Conservation (phyloP, 2,329 filamentous ascomycete genomes). For the Albifimbria verrucaria region DNA sequence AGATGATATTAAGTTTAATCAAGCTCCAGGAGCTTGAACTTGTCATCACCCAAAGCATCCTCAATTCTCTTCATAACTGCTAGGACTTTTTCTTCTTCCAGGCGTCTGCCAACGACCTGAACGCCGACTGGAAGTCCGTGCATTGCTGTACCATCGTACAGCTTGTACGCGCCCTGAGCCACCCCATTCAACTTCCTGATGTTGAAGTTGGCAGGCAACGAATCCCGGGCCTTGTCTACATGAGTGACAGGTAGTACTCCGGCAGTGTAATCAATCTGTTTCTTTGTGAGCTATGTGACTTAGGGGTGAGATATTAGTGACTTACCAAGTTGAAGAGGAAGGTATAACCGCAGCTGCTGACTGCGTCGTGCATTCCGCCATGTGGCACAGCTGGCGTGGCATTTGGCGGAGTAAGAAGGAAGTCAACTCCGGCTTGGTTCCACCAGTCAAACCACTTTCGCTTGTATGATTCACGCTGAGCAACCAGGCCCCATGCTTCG, state of each 20-base stretch:
- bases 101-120: conserved; percentile 73
- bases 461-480: conserved; percentile 73
- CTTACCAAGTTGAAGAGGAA: conserved; percentile 85
- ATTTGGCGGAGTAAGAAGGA: conserved; percentile 81
- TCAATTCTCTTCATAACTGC: conserved; percentile 78
- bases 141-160: conserved; percentile 82
- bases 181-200: conserved; percentile 71
- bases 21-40: conserved; percentile 48
- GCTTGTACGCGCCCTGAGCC: conserved; percentile 77
- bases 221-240: conserved; percentile 68
- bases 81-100: conserved; percentile 87
- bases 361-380: conserved; percentile 78
- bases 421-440: conserved; percentile 69
- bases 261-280: conserved; percentile 75
- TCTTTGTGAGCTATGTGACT: conserved; percentile 4
- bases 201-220: conserved; percentile 59
- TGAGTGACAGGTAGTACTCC: conserved; percentile 84
- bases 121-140: conserved; percentile 83
- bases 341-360: conserved; percentile 87
- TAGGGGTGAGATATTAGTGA: conserved; percentile 5
- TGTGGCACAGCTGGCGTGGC: conserved; percentile 87
- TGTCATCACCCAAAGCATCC: conserved; percentile 61
- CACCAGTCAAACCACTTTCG: conserved; percentile 82
- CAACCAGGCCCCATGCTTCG: conserved; percentile 81
- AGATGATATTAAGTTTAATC: conserved; percentile 35